Evolutionary conservation across 1,284 basidiomycete genomes (phyloP).

Genomic region (Cutaneotrichosporon mucoides): DNA sequence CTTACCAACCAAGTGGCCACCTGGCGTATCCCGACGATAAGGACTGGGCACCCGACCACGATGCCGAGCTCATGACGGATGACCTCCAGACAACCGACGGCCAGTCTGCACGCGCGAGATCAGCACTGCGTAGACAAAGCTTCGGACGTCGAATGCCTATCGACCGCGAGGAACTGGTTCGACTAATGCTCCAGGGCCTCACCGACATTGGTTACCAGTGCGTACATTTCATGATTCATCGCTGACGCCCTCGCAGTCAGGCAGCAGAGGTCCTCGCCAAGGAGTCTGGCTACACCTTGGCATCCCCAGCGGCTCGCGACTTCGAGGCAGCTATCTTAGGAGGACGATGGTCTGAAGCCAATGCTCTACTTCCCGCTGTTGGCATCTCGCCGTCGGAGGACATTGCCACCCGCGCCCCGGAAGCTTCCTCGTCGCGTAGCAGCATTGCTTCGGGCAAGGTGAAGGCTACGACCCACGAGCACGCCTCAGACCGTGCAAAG

Average conservation of each 20-base stretch:
- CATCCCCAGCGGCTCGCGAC: constrained; percentile 69
- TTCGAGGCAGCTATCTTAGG: constrained; percentile 78
- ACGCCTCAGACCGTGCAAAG: constrained; percentile 61
- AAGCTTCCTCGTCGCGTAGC: constrained; percentile 25
- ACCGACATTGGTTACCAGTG: constrained; percentile 89
- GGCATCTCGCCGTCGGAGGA: constrained; percentile 53
- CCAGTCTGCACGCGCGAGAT: background rate
- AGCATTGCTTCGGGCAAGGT: constrained; percentile 30
- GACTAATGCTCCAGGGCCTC: constrained; percentile 84
- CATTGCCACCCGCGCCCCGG: background rate
- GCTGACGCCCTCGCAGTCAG: constrained; percentile 56
- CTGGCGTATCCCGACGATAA: constrained; percentile 44
- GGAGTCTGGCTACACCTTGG: constrained; percentile 88
- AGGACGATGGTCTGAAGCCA: constrained; percentile 79
- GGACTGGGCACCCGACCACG: constrained; percentile 27
- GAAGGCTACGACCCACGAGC: constrained; percentile 23
- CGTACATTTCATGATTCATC: constrained; percentile 47
- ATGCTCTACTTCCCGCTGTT: constrained; percentile 63
- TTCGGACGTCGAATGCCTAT: constrained; percentile 50
- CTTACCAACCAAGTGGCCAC: constrained; percentile 16
- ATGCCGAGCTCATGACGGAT: background rate
- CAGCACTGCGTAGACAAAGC: constrained; percentile 10
- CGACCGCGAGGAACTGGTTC: constrained; percentile 84
- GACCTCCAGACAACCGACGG: background rate
- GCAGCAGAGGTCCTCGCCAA: constrained; percentile 81